Evolutionary conservation across 495 filamentous ascomycete genomes (phyloP).

Genomic region (Amniculicola lignicola): DNA sequence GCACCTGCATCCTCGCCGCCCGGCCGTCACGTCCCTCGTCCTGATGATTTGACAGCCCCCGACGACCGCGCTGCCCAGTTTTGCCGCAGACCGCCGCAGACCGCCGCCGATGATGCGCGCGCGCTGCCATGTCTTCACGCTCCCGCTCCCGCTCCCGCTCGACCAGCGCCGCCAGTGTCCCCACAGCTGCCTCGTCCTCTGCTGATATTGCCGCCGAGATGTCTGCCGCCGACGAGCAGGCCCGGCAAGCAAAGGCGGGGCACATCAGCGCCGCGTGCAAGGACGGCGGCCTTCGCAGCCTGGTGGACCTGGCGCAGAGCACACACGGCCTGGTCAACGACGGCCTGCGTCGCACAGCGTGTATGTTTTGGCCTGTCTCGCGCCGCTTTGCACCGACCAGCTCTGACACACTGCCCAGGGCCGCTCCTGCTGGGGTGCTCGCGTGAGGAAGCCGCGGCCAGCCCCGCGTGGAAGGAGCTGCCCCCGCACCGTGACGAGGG

Average conservation of each 20-base stretch:
- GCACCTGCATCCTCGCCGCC: no score
- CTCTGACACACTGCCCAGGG: slow-evolving; percentile 53
- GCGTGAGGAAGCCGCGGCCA: slow-evolving; percentile 3
- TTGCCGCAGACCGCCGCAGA: background rate
- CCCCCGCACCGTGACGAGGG: slow-evolving; percentile 76
- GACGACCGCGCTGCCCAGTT: no score
- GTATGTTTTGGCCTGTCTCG: slow-evolving; percentile 57
- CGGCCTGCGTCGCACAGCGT: slow-evolving; percentile 73
- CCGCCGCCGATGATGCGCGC: slow-evolving; percentile 1
- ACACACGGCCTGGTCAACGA: slow-evolving; percentile 76
- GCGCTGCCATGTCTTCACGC: slow-evolving; percentile 41
- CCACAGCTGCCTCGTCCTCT: slow-evolving; percentile 1
- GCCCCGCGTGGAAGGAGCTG: slow-evolving; percentile 52
- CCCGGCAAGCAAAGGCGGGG: slow-evolving; percentile 39
- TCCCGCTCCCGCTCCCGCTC: slow-evolving; percentile 30
- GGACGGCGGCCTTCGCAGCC: slow-evolving; percentile 56
- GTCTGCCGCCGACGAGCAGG: slow-evolving; percentile 16
- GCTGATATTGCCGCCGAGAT: background rate
- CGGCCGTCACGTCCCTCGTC: no score
- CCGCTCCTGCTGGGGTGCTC: slow-evolving; percentile 72
- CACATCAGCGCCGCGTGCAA: slow-evolving; percentile 68
- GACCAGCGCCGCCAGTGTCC: slow-evolving; percentile 15
- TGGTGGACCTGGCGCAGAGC: slow-evolving; percentile 66
- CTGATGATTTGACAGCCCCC: no score
- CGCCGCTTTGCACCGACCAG: background rate